Evolutionary conservation across 75 land plant species (phyloP).

Genomic region (Cunninghamia lanceolata): DNA sequence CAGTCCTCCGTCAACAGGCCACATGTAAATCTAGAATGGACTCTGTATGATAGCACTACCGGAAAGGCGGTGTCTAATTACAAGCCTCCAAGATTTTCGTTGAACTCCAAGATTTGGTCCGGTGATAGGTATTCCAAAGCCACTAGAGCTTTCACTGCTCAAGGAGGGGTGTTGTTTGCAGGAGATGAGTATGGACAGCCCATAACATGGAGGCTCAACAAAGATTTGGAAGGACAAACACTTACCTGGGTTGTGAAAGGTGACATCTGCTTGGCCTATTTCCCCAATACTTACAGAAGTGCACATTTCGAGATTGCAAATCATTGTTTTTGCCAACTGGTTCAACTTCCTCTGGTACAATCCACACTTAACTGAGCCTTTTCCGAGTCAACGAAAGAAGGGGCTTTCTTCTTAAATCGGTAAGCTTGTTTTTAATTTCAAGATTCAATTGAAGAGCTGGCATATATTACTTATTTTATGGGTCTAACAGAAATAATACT

Average conservation of each 20-base stretch:
- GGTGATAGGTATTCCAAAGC: conserved; percentile 43
- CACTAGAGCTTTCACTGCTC: conserved; percentile 49
- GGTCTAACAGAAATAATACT: too few relatives aligned
- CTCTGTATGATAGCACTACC: conserved; percentile 43
- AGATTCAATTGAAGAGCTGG: too few relatives aligned
- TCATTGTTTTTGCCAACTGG: conserved; percentile 38
- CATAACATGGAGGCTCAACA: conserved; percentile 47
- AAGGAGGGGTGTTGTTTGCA: conserved; percentile 63
- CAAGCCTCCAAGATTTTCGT: conserved; percentile 38
- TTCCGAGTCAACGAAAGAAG: too few relatives aligned
- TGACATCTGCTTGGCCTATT: conserved; percentile 52
- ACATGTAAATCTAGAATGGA: conserved; percentile 45
- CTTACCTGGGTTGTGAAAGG: conserved; percentile 61
- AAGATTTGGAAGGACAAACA: conserved; percentile 18
- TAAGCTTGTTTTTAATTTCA: too few relatives aligned
- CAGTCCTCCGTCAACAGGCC: conserved; percentile 32
- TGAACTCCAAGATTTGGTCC: conserved; percentile 42
- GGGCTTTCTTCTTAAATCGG: too few relatives aligned
- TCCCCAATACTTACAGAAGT: conserved; percentile 53
- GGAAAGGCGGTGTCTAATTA: conserved; percentile 46
- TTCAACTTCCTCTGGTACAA: neutral
- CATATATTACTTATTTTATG: too few relatives aligned
- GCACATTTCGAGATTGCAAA: conserved; percentile 42
- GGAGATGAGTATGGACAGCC: conserved; percentile 62
- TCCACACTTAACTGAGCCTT: conserved; percentile 14